Conservation (phyloP, 441 rosid species). For the Erysimum pusillum region DNA sequence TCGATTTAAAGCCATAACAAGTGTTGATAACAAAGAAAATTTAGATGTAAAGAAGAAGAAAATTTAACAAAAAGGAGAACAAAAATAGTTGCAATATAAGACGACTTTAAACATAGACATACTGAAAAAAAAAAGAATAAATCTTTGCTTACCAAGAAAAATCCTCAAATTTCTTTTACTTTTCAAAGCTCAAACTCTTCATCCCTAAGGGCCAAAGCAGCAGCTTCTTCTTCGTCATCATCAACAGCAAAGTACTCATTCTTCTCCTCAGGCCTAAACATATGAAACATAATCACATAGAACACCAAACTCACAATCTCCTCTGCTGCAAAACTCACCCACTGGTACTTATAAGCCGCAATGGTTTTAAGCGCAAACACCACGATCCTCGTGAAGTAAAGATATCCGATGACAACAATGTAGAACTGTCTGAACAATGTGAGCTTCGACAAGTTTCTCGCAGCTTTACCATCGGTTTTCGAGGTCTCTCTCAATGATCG, state of each 20-base stretch:
- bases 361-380: constrained; percentile 93
- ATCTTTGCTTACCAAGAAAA: constrained; percentile 22
- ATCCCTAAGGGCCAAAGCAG: constrained; percentile 81
- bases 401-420: constrained; percentile 85
- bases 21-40: constrained; percentile 18
- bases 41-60: constrained; percentile 19
- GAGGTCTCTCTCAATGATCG: constrained; percentile 86
- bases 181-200: constrained; percentile 91
- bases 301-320: constrained; percentile 83
- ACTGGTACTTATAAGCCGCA: constrained; percentile 89
- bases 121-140: constrained; percentile 6
- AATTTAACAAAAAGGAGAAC: constrained; percentile 26
- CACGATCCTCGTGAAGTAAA: constrained; percentile 90
- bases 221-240: constrained; percentile 95
- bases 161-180: constrained; percentile 8
- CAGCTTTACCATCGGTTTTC: constrained; percentile 92
- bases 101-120: constrained; percentile 40
- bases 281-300: constrained; percentile 78
- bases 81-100: constrained; percentile 29
- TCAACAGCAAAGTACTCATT: constrained; percentile 87
- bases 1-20: constrained; percentile 9
- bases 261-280: constrained; percentile 95
- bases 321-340: constrained; percentile 92
- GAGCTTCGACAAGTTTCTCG: constrained; percentile 82
- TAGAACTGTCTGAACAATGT: constrained; percentile 91